Evolutionary conservation across 441 rosid species (phyloP).

Genomic region (Euphorbia celastroides): DNA sequence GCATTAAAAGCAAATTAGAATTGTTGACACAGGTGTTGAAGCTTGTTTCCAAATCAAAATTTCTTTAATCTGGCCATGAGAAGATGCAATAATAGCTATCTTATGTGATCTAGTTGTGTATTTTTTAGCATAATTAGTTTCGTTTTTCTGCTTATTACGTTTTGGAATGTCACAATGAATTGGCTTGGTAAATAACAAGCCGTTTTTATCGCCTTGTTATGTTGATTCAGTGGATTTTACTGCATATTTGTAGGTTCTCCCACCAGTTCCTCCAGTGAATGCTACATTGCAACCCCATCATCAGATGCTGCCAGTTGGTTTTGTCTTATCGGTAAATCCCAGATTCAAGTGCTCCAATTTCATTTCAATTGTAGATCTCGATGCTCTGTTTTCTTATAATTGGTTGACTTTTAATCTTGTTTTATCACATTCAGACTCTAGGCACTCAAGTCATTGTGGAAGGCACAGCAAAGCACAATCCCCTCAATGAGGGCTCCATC

Average conservation of each 20-base stretch:
- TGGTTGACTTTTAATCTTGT: constrained; percentile 1
- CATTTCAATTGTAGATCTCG: background rate
- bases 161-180: background rate
- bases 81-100: too few species aligned
- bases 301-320: constrained; percentile 68
- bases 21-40: too few species aligned
- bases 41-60: too few species aligned
- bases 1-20: too few species aligned
- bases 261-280: constrained; percentile 74
- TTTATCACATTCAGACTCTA: constrained; percentile 42
- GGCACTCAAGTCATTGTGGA: constrained; percentile 80
- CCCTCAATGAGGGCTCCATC: constrained; percentile 83
- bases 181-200: background rate
- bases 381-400: background rate
- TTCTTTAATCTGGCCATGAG: too few species aligned
- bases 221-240: background rate
- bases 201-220: background rate
- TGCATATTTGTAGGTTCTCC: constrained; percentile 52
- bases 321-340: constrained; percentile 63
- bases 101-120: too few species aligned
- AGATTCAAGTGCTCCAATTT: background rate
- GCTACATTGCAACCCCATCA: constrained; percentile 61
- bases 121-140: too few species aligned
- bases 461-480: constrained; percentile 75
- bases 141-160: background rate